phyloP scores from a whole-genome alignment of 495 filamentous ascomycete species.

The Bacidia rubella region DNA sequence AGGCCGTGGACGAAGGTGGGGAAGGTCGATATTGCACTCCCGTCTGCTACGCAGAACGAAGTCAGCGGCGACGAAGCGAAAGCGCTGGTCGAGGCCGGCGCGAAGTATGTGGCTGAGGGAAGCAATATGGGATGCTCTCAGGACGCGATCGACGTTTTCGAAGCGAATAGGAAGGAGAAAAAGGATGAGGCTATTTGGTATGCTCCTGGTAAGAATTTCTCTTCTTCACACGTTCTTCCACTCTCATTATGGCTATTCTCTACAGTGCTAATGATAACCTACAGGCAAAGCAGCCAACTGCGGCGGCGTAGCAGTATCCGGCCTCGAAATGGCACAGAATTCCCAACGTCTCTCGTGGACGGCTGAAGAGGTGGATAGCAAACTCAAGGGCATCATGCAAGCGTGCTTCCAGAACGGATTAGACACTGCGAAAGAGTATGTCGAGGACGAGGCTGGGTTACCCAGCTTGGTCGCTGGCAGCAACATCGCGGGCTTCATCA shows the following conservation, averaged over 20 bases:
- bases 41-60: constrained; percentile 94
- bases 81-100: constrained; percentile 61
- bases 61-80: constrained; percentile 80
- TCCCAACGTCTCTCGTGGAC: constrained; percentile 75
- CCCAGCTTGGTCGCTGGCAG: constrained; percentile 81
- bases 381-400: constrained; percentile 91
- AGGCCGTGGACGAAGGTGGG: constrained; percentile 85
- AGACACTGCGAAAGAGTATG: constrained; percentile 77
- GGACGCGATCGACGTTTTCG: constrained; percentile 88
- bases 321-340: constrained; percentile 99
- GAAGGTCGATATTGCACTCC: constrained; percentile 81
- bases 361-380: constrained; percentile 76
- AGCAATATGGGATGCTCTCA: constrained; percentile 99
- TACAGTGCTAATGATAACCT: neutral
- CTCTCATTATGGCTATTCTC: neutral
- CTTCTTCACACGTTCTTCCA: neutral
- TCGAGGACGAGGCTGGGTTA: constrained; percentile 63
- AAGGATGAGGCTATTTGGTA: constrained; percentile 78
- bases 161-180: constrained; percentile 61
- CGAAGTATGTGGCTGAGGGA: constrained; percentile 85
- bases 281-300: constrained; percentile 80
- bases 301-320: constrained; percentile 93
- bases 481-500: constrained; percentile 96
- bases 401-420: constrained; percentile 85
- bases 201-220: constrained; percentile 64